phyloP scores from a whole-genome alignment of 169 alveolate genomes.

The Cyclospora cayetanensis region DNA sequence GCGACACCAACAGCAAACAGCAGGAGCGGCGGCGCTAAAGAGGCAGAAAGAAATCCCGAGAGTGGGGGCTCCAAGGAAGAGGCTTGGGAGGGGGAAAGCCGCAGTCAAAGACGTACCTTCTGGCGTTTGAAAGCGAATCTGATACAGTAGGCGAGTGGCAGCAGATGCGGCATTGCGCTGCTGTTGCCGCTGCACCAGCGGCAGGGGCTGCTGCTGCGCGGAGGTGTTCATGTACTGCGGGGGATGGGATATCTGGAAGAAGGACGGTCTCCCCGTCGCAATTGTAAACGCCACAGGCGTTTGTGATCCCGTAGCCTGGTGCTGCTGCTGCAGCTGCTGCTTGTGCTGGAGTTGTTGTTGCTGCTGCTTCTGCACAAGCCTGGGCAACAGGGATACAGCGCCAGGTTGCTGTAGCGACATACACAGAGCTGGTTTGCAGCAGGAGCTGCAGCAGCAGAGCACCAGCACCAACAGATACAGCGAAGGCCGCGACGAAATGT shows the following conservation, averaged over 20 bases:
- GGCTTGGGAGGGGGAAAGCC: background rate
- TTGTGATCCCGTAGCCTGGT: background rate
- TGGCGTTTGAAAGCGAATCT: conserved; percentile 12
- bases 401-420: conserved; percentile 31
- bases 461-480: conserved; percentile 5
- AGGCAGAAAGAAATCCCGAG: background rate
- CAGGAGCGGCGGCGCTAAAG: background rate
- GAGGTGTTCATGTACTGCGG: background rate
- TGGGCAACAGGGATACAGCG: background rate
- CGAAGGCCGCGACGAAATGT: background rate
- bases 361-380: background rate
- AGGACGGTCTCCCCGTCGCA: background rate
- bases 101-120: background rate
- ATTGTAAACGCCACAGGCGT: background rate
- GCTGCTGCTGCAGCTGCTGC: background rate
- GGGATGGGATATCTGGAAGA: background rate
- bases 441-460: background rate
- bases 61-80: background rate
- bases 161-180: background rate
- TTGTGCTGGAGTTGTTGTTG: background rate
- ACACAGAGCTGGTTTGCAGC: background rate
- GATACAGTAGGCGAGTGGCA: background rate
- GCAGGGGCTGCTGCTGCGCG: background rate
- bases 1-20: background rate
- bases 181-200: background rate